phyloP scores from a whole-genome alignment of 441 rosid species.

The Pelargonium myrrhifolium region DNA sequence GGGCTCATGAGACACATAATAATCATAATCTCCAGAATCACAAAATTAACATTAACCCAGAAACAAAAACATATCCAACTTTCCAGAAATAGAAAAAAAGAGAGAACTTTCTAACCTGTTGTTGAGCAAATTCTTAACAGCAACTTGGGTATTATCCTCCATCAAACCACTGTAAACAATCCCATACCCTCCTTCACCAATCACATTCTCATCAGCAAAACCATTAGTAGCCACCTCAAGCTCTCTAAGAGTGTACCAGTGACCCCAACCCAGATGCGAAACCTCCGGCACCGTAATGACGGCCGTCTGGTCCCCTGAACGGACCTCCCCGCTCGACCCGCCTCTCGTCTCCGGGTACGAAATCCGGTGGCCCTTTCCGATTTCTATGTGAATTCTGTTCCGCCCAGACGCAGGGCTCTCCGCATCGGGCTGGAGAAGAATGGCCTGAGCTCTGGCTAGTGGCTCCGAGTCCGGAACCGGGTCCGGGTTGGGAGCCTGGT shows the following conservation, averaged over 20 bases:
- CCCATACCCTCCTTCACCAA: conserved; percentile 97
- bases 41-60: too few relatives aligned
- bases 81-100: background rate
- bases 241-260: conserved; percentile 94
- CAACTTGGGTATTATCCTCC: conserved; percentile 68
- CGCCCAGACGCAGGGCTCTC: background rate
- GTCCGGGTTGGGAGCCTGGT: conserved; percentile 46
- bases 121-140: conserved; percentile 81
- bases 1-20: background rate
- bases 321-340: conserved; percentile 19
- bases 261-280: conserved; percentile 96
- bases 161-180: conserved; percentile 69
- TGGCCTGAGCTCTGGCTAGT: background rate
- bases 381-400: conserved; percentile 5
- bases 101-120: conserved; percentile 20
- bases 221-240: conserved; percentile 85
- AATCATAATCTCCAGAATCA: background rate
- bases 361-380: conserved; percentile 39
- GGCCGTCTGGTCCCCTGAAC: conserved; percentile 58
- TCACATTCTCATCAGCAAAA: conserved; percentile 72
- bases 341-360: conserved; percentile 39
- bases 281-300: conserved; percentile 61
- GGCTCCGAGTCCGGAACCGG: conserved; percentile 30
- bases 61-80: too few relatives aligned
- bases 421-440: background rate